Evolutionary conservation across 306 rosid genomes (phyloP).

Genomic region (Castanospermum australe): DNA sequence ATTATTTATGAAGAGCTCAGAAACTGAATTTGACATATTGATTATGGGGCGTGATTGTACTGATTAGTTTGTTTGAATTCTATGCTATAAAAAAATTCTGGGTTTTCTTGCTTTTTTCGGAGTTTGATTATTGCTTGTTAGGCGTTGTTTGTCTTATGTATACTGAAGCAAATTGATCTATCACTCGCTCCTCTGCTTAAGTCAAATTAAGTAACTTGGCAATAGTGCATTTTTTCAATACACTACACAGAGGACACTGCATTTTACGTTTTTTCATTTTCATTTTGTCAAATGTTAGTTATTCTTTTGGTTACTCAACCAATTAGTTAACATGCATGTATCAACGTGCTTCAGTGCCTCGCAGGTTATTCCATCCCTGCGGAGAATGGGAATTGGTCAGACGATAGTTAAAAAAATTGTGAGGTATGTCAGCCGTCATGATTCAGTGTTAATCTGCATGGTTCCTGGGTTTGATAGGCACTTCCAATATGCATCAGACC

Average conservation of each 20-base stretch:
- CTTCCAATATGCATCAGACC: not conserved
- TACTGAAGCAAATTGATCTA: not conserved
- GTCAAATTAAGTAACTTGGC: not conserved
- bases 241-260: not conserved
- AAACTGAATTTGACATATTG: not conserved
- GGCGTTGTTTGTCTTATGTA: not conserved
- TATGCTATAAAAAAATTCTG: not conserved
- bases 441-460: constrained; percentile 18
- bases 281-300: not conserved
- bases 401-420: constrained; percentile 63
- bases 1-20: not conserved
- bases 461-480: not conserved
- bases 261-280: not conserved
- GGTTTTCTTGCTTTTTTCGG: not conserved
- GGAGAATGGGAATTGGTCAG: constrained; percentile 78
- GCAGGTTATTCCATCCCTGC: constrained; percentile 77
- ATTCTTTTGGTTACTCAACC: not conserved
- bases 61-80: not conserved
- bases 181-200: not conserved
- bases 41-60: not conserved
- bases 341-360: constrained; percentile 41
- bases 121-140: not conserved
- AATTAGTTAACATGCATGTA: constrained; percentile 21
- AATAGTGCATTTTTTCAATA: too few relatives aligned
- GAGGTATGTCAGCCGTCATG: constrained; percentile 43